A percentile compares a stretch with the other conserved stretches of the same genome.
phyloP scores from a whole-genome alignment of 192 early-diverging fungal genomes.

The Radiomyces spectabilis region DNA sequence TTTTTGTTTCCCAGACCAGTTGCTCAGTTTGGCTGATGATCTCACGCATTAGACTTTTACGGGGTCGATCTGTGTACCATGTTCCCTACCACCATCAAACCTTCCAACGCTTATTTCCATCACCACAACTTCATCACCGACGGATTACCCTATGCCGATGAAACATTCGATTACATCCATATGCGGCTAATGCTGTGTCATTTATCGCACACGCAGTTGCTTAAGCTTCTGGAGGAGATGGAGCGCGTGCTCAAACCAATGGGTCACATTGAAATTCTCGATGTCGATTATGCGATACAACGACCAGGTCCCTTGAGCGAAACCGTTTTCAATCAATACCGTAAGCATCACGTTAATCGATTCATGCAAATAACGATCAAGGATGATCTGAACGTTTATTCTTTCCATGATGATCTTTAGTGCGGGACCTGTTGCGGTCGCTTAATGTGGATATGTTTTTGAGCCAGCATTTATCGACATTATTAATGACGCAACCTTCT shows the following conservation, averaged over 20 bases:
- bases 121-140: slow-evolving; percentile 14
- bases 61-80: slow-evolving; percentile 23
- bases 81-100: slow-evolving; percentile 21
- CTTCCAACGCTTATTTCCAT: slow-evolving; percentile 20
- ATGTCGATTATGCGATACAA: slow-evolving; percentile 15
- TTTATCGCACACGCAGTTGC: background rate
- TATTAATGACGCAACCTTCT: slow-evolving; percentile 5
- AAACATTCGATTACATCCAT: slow-evolving; percentile 25
- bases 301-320: slow-evolving; percentile 11
- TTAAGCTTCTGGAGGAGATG: slow-evolving; percentile 10
- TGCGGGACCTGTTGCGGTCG: background rate
- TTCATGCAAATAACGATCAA: background rate
- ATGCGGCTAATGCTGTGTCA: slow-evolving; percentile 3
- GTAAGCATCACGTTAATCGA: slow-evolving; percentile 1
- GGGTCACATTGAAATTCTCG: slow-evolving; percentile 21
- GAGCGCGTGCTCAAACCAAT: slow-evolving; percentile 17
- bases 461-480: slow-evolving; percentile 2
- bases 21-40: background rate
- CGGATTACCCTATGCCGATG: slow-evolving; percentile 22
- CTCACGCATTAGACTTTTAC: slow-evolving; percentile 22
- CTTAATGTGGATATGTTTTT: background rate
- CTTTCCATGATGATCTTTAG: background rate
- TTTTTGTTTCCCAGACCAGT: background rate
- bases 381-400: background rate
- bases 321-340: slow-evolving; percentile 1